Evolutionary conservation across 257 asterid genomes (phyloP).

Genomic region (Nicotiana tomentosiformis): DNA sequence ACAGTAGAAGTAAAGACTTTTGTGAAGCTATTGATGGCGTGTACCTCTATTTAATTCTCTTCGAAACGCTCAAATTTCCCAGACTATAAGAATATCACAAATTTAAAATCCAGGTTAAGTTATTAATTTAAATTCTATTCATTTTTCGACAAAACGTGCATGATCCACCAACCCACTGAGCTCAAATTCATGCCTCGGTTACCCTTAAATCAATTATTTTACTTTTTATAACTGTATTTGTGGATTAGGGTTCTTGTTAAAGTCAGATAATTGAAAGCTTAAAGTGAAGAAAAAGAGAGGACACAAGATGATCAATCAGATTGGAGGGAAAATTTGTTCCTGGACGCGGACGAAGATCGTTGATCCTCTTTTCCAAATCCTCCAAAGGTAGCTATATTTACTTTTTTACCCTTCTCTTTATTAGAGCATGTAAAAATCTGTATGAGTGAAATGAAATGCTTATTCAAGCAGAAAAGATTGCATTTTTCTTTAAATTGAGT

Average conservation of each 20-base stretch:
- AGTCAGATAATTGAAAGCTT: not conserved
- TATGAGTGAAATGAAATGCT: not conserved
- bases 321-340: conserved; percentile 36
- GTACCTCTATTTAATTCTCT: not conserved
- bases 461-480: not conserved
- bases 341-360: conserved; percentile 55
- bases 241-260: not conserved
- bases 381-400: conserved; percentile 41
- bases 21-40: conserved; percentile 1
- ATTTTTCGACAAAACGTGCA: not conserved
- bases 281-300: not conserved
- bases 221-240: not conserved
- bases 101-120: not conserved
- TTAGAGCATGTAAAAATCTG: not conserved
- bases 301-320: conserved; percentile 23
- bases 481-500: not conserved
- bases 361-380: conserved; percentile 81
- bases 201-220: not conserved
- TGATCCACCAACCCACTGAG: not conserved
- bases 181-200: not conserved
- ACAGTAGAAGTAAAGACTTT: not conserved
- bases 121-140: not conserved
- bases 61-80: not conserved
- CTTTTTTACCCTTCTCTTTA: not conserved
- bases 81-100: not conserved